Percentiles rank a stretch among this genome's conserved stretches.
Conservation (phyloP, 2,329 filamentous ascomycete species). For the Scytalidium sp. region DNA sequence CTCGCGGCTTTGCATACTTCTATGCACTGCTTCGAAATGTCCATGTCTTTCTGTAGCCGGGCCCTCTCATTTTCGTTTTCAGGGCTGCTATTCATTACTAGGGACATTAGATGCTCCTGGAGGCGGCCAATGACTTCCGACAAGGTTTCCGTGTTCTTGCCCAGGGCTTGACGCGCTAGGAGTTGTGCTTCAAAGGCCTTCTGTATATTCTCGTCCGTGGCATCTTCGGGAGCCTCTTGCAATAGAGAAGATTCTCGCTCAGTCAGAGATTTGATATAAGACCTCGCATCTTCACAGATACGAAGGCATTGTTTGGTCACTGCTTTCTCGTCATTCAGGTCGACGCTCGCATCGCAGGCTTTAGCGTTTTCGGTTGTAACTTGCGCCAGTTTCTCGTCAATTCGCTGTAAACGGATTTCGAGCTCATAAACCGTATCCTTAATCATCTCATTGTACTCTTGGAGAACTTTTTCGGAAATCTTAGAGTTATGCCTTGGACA, state of each 20-base stretch:
- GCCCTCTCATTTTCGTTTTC: slow-evolving; percentile 21
- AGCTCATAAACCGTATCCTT: slow-evolving; percentile 33
- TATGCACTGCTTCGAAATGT: slow-evolving; percentile 32
- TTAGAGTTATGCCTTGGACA: slow-evolving; percentile 28
- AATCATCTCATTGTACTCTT: slow-evolving; percentile 36
- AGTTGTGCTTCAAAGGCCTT: slow-evolving; percentile 30
- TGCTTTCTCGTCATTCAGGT: slow-evolving; percentile 33
- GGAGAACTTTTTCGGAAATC: slow-evolving; percentile 28
- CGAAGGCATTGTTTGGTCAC: slow-evolving; percentile 36
- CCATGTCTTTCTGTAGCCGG: slow-evolving; percentile 31
- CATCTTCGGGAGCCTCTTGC: slow-evolving; percentile 8
- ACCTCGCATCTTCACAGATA: slow-evolving; percentile 35
- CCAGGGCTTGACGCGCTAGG: slow-evolving; percentile 27
- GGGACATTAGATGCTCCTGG: slow-evolving; percentile 27
- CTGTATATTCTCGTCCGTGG: slow-evolving; percentile 9
- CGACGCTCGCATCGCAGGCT: slow-evolving; percentile 18
- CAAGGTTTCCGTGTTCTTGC: slow-evolving; percentile 30
- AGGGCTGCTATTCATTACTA: slow-evolving; percentile 20
- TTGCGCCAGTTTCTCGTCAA: slow-evolving; percentile 31
- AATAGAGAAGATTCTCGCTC: slow-evolving; percentile 23
- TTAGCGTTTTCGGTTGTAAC: slow-evolving; percentile 14
- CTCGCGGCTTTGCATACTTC: slow-evolving; percentile 35
- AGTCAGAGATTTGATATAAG: slow-evolving; percentile 31
- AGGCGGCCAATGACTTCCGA: slow-evolving; percentile 29
- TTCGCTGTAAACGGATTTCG: slow-evolving; percentile 30